These are phyloP conservation scores for Beta lomatogona DNA, from an alignment of 179 eudicot genomes.

Conservation along the genomic window DNA sequence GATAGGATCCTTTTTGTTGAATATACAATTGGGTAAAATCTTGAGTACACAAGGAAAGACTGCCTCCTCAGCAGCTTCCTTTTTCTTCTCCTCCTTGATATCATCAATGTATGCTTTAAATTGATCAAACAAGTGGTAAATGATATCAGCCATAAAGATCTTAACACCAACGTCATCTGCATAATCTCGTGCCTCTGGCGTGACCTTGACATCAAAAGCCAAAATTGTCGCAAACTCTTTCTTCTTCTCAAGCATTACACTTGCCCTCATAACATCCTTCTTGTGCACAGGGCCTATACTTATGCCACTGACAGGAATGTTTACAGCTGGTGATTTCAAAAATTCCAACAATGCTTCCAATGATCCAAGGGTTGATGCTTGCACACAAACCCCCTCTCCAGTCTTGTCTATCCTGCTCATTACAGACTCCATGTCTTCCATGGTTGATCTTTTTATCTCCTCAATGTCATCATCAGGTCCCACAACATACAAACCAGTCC, in stretches of 20 bases:
- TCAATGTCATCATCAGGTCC: slow-evolving; percentile 85
- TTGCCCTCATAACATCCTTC: slow-evolving; percentile 96
- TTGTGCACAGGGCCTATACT: slow-evolving; percentile 95
- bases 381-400: slow-evolving; percentile 96
- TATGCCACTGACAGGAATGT: slow-evolving; percentile 91
- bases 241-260: slow-evolving; percentile 98
- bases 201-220: slow-evolving; percentile 97
- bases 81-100: slow-evolving; percentile 94
- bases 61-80: slow-evolving; percentile 87
- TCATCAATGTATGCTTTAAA: slow-evolving; percentile 94
- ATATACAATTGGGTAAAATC: slow-evolving; percentile 81
- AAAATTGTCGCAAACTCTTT: slow-evolving; percentile 90
- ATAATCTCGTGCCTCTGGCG: slow-evolving; percentile 87
- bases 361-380: slow-evolving; percentile 95
- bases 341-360: slow-evolving; percentile 86
- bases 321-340: slow-evolving; percentile 81
- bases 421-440: slow-evolving; percentile 85
- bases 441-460: slow-evolving; percentile 59
- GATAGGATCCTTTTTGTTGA: slow-evolving; percentile 94
- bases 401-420: slow-evolving; percentile 84
- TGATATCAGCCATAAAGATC: slow-evolving; percentile 87
- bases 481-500: slow-evolving; percentile 80
- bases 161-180: slow-evolving; percentile 90
- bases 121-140: slow-evolving; percentile 89
- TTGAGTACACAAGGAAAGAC: slow-evolving; percentile 93